Conservation (phyloP, 345 rosid species). For the Lenwebbia sp. region DNA sequence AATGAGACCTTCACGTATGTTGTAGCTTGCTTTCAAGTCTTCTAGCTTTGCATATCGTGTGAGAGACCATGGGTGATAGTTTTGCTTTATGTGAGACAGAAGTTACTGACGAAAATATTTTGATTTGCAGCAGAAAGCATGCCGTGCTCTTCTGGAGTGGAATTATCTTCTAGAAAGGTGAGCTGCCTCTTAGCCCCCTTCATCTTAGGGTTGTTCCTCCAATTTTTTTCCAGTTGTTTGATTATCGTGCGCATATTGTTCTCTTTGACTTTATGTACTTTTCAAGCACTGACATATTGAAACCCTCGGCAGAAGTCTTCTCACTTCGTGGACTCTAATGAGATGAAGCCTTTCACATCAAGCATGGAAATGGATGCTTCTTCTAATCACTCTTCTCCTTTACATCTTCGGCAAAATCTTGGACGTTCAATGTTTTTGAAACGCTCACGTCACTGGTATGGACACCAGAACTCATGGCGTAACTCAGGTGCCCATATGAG, state of each 20-base stretch:
- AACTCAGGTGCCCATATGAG: slow-evolving; percentile 26
- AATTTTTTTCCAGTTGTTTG: background rate
- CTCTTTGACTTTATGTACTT: background rate
- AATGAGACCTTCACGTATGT: background rate
- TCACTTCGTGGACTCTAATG: slow-evolving; percentile 15
- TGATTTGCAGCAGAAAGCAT: background rate
- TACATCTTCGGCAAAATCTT: slow-evolving; percentile 27
- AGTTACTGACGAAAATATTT: background rate
- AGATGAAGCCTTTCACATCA: slow-evolving; percentile 14
- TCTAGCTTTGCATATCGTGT: background rate
- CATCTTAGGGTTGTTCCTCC: background rate
- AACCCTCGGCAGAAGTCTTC: slow-evolving; percentile 20
- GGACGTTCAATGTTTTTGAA: slow-evolving; percentile 43
- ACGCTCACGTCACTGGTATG: slow-evolving; percentile 42
- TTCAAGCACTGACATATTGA: background rate
- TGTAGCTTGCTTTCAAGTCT: background rate
- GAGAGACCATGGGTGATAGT: background rate
- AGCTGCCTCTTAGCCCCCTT: background rate
- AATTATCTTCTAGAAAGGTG: background rate
- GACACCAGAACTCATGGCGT: slow-evolving; percentile 42
- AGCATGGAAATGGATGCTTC: slow-evolving; percentile 21
- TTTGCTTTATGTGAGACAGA: background rate
- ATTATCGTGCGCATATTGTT: background rate
- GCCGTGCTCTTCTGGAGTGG: background rate
- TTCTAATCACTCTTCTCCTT: slow-evolving; percentile 19